Percentiles rank a stretch among this genome's conserved stretches.
Conservation (phyloP, 2,329 filamentous ascomycete species). For the Ceratocystis alfenasii region DNA sequence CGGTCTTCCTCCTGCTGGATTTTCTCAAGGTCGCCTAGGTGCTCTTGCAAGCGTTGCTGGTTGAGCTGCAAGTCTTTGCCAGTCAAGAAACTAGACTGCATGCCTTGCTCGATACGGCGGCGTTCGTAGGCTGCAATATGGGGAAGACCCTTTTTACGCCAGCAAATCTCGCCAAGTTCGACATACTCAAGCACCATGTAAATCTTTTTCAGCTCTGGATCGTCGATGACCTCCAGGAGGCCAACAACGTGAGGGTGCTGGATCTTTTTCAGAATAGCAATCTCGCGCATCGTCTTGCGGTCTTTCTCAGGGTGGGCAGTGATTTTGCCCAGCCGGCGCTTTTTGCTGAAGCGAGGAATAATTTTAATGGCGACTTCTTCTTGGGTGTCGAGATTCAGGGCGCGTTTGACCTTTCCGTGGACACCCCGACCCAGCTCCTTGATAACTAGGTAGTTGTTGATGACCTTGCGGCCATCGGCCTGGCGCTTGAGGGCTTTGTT, state of each 20-base stretch:
- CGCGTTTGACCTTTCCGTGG: constrained; percentile 95
- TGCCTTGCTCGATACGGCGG: constrained; percentile 62
- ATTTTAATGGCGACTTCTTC: constrained; percentile 96
- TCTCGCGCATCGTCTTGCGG: constrained; percentile 85
- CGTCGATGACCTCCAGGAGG: constrained; percentile 91
- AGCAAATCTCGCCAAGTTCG: constrained; percentile 84
- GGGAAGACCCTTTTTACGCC: constrained; percentile 77
- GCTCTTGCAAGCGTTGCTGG: constrained; percentile 46
- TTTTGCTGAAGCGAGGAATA: constrained; percentile 89
- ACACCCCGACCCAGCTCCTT: constrained; percentile 92
- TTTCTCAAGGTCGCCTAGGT: constrained; percentile 44
- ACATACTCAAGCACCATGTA: constrained; percentile 97
- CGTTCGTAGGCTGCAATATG: constrained; percentile 77
- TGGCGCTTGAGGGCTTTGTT: constrained; percentile 81
- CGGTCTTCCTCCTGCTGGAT: constrained; percentile 44
- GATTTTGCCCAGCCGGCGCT: constrained; percentile 77
- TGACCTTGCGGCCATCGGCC: constrained; percentile 82
- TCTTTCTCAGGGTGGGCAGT: constrained; percentile 43
- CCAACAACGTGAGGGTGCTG: constrained; percentile 95
- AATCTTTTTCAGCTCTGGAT: constrained; percentile 91
- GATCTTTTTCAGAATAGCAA: constrained; percentile 96
- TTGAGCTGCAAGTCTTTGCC: constrained; percentile 46
- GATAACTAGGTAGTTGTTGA: constrained; percentile 96
- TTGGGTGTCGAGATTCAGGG: constrained; percentile 61
- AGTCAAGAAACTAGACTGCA: constrained; percentile 29